Evolutionary conservation across 2,329 filamentous ascomycete genomes (phyloP).

Genomic region (Knufia fluminis): DNA sequence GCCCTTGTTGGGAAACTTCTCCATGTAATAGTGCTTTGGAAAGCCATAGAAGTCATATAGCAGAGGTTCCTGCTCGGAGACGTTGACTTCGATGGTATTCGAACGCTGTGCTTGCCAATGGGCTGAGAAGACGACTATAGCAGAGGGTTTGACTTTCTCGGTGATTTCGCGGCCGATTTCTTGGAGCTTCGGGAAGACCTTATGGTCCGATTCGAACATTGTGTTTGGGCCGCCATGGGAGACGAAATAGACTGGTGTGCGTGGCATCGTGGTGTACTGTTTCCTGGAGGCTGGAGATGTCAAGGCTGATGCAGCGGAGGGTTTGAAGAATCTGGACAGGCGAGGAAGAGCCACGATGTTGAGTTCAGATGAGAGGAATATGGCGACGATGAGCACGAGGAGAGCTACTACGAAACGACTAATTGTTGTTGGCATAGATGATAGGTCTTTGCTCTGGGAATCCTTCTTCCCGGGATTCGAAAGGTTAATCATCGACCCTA

Average conservation of each 20-base stretch:
- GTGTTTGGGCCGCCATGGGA: constrained; percentile 50
- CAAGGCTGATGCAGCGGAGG: neutral
- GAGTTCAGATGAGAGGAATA: neutral
- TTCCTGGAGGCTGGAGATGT: neutral
- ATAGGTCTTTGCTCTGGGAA: neutral
- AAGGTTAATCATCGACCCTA: too few relatives aligned
- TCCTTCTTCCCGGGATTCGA: neutral
- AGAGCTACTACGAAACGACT: neutral
- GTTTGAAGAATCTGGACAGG: neutral
- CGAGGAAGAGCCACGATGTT: neutral
- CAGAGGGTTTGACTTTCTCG: constrained; percentile 58
- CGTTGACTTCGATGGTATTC: constrained; percentile 55
- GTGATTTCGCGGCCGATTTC: constrained; percentile 62
- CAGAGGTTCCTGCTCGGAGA: constrained; percentile 52
- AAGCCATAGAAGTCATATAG: constrained; percentile 72
- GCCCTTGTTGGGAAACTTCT: constrained; percentile 56
- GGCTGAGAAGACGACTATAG: constrained; percentile 66
- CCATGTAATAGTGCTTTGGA: constrained; percentile 58
- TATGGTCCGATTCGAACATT: constrained; percentile 60
- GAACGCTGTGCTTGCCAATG: constrained; percentile 56
- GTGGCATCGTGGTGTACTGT: constrained; percentile 12
- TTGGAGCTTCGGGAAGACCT: constrained; percentile 56
- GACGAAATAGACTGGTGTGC: constrained; percentile 46
- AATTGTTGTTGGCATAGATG: neutral
- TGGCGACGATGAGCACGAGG: neutral